These are phyloP conservation scores for Trichoderma sp. DNA, from an alignment of 2,329 filamentous ascomycete genomes.

Conservation along the genomic window DNA sequence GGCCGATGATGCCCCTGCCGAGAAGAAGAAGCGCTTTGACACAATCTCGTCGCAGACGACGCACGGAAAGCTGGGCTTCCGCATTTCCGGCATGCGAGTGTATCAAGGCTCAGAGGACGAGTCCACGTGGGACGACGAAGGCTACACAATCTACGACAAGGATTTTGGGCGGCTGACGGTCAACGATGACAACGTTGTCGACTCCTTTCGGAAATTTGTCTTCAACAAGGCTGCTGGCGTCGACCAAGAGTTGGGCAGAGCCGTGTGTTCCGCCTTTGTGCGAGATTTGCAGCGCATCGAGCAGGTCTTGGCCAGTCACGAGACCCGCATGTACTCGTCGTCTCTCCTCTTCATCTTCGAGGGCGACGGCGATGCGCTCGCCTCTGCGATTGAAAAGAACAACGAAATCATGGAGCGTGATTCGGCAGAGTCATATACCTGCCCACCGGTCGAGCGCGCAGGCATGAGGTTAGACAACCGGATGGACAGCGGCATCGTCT, in stretches of 20 bases:
- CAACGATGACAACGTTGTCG: conserved; percentile 52
- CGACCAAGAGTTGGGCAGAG: conserved; percentile 55
- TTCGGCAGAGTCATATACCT: not conserved
- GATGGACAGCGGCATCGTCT: conserved; percentile 55
- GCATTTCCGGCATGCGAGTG: conserved; percentile 64
- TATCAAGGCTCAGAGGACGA: conserved; percentile 56
- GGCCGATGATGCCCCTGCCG: conserved; percentile 66
- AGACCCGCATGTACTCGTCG: conserved; percentile 63
- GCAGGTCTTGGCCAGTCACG: conserved; percentile 52
- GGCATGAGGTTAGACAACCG: conserved; percentile 50
- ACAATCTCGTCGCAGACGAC: conserved; percentile 59
- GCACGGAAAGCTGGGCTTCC: conserved; percentile 59
- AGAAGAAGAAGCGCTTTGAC: conserved; percentile 61
- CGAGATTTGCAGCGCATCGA: conserved; percentile 53
- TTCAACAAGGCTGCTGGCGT: conserved; percentile 59
- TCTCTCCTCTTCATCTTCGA: conserved; percentile 64
- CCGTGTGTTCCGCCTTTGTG: conserved; percentile 54
- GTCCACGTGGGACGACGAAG: conserved; percentile 51
- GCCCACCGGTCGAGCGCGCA: conserved; percentile 32
- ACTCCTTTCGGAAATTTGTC: conserved; percentile 56
- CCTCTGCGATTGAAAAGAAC: conserved; percentile 54
- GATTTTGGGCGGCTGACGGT: conserved; percentile 57
- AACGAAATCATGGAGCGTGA: conserved; percentile 53
- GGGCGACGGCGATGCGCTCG: conserved; percentile 57
- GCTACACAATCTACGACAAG: conserved; percentile 61